Conservation (phyloP, 2,329 filamentous ascomycete species). For the Nannizziopsis arthrosporioides region DNA sequence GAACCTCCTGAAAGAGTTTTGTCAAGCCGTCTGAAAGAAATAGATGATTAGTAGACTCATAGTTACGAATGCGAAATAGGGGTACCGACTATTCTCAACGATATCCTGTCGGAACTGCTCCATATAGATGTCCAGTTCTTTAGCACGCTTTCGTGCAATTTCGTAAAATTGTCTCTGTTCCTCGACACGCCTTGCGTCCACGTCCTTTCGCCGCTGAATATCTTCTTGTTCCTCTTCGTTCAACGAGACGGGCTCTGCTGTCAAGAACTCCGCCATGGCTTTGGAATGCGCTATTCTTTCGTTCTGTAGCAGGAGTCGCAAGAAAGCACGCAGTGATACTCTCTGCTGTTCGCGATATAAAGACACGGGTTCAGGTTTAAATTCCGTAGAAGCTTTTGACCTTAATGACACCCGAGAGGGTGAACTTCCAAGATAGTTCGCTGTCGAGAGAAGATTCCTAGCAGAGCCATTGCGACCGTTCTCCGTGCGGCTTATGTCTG, state of each 20-base stretch:
- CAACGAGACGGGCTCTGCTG: slow-evolving; percentile 55
- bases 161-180: slow-evolving; percentile 94
- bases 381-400: slow-evolving; percentile 33
- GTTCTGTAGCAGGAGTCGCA: slow-evolving; percentile 77
- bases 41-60: neutral
- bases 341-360: slow-evolving; percentile 82
- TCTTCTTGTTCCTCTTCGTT: slow-evolving; percentile 77
- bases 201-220: slow-evolving; percentile 62
- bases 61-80: neutral
- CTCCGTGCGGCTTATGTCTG: slow-evolving; percentile 43
- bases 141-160: slow-evolving; percentile 77
- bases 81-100: slow-evolving; percentile 55
- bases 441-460: slow-evolving; percentile 22
- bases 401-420: slow-evolving; percentile 21
- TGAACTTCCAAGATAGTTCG: slow-evolving; percentile 1
- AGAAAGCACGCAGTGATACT: slow-evolving; percentile 78
- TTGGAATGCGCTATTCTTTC: slow-evolving; percentile 70
- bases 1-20: slow-evolving; percentile 85
- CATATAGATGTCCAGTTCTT: slow-evolving; percentile 95
- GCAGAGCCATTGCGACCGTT: slow-evolving; percentile 25
- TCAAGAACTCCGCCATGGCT: slow-evolving; percentile 75
- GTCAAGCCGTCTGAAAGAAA: slow-evolving; percentile 62
- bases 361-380: slow-evolving; percentile 40
- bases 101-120: slow-evolving; percentile 61
- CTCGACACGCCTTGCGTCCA: slow-evolving; percentile 79